phyloP scores from a whole-genome alignment of 2,329 filamentous ascomycete species.

The Nakataea oryzae region DNA sequence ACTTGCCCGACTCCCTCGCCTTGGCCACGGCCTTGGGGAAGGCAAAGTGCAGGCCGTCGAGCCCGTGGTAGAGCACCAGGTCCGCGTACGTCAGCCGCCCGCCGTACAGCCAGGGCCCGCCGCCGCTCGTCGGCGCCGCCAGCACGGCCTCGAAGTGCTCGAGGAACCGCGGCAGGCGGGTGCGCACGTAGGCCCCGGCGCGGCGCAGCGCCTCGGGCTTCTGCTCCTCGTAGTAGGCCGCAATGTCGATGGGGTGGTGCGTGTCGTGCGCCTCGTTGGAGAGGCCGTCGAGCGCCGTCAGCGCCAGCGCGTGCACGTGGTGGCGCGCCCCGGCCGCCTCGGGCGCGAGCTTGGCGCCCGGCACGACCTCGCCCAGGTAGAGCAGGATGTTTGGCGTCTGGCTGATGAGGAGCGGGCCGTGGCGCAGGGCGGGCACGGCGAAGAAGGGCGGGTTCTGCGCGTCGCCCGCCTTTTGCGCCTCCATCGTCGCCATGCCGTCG shows the following conservation, averaged over 20 bases:
- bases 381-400: conserved; percentile 66
- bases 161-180: conserved; percentile 62
- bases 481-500: conserved; percentile 30
- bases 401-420: conserved; percentile 50
- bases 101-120: conserved; percentile 39
- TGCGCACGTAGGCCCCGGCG: conserved; percentile 45
- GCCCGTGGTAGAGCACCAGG: conserved; percentile 57
- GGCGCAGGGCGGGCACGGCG: conserved; percentile 56
- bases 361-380: conserved; percentile 52
- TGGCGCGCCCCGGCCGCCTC: conserved; percentile 33
- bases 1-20: conserved; percentile 44
- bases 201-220: conserved; percentile 52
- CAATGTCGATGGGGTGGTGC: conserved; percentile 57
- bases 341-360: conserved; percentile 31
- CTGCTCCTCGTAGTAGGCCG: conserved; percentile 64
- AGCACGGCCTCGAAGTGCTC: conserved; percentile 60
- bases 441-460: conserved; percentile 50
- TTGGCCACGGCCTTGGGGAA: conserved; percentile 58
- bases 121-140: conserved; percentile 15
- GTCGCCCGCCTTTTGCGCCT: conserved; percentile 6
- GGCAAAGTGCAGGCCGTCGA: conserved; percentile 52
- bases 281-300: conserved; percentile 63
- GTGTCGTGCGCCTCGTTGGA: conserved; percentile 64
- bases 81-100: conserved; percentile 60
- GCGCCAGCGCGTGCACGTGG: conserved; percentile 49